Percentiles rank a stretch among this genome's conserved stretches.
Conservation (phyloP, 176 grass and related monocot genomes). For the Oryza australiensis region DNA sequence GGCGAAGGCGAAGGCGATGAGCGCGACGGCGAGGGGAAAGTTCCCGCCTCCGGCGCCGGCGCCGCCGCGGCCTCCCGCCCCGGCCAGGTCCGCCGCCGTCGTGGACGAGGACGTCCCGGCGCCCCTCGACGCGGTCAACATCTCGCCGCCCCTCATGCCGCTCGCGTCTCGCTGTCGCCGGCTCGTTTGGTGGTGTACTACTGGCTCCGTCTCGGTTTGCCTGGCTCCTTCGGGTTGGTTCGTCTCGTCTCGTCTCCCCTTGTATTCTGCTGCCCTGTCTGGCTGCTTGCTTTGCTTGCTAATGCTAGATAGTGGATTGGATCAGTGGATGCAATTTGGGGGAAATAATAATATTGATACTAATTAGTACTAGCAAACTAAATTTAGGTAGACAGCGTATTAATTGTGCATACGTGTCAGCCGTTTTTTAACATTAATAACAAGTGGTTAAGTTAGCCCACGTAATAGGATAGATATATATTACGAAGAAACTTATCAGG, state of each 20-base stretch:
- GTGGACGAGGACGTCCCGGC: conserved; percentile 43
- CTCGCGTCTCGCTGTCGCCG: neutral
- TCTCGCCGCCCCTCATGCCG: conserved; percentile 56
- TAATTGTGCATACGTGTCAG: neutral
- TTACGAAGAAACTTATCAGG: neutral
- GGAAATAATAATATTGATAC: neutral
- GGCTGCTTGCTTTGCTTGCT: neutral
- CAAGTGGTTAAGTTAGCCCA: neutral
- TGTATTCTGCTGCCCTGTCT: neutral
- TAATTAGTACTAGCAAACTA: neutral
- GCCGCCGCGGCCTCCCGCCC: neutral
- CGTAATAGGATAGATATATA: neutral
- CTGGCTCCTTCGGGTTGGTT: neutral
- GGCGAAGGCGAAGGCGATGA: conserved; percentile 73
- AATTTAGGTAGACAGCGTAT: neutral
- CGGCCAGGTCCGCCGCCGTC: conserved; percentile 21
- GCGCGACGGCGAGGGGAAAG: conserved; percentile 68
- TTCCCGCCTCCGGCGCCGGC: conserved; percentile 35
- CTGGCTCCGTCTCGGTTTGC: neutral
- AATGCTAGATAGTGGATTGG: neutral
- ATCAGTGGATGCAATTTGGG: neutral
- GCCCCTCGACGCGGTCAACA: conserved; percentile 53
- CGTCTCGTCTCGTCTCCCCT: neutral
- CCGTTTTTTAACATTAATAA: neutral
- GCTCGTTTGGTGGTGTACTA: neutral